A percentile compares a stretch with the other conserved stretches of the same genome.
phyloP scores from a whole-genome alignment of 352 stramenopile genomes.

The Phytophthora podocarpi region DNA sequence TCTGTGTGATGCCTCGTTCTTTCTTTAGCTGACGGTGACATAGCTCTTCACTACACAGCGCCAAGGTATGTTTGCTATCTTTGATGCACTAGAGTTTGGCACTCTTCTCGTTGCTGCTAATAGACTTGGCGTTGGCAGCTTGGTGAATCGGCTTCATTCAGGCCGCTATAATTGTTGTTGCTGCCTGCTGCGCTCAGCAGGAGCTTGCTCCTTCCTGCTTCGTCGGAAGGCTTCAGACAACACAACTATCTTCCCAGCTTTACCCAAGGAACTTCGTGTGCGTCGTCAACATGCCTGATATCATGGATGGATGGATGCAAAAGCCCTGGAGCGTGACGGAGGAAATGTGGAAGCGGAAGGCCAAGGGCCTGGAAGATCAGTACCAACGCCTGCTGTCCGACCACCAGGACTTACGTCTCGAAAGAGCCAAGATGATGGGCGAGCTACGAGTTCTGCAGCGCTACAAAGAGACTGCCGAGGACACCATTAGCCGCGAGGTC shows the following conservation, averaged over 20 bases:
- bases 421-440: constrained; percentile 70
- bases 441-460: constrained; percentile 72
- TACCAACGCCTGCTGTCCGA: constrained; percentile 70
- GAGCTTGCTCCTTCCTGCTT: constrained; percentile 4
- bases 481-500: constrained; percentile 63
- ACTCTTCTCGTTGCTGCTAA: constrained; percentile 23
- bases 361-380: constrained; percentile 68
- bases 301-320: constrained; percentile 56
- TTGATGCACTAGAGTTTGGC: constrained; percentile 15
- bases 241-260: neutral
- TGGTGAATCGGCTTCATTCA: constrained; percentile 6
- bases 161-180: constrained; percentile 37
- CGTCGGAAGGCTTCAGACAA: constrained; percentile 1
- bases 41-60: neutral
- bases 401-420: constrained; percentile 70
- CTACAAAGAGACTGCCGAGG: constrained; percentile 75
- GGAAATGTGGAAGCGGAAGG: constrained; percentile 81
- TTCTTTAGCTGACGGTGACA: constrained; percentile 35
- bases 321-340: constrained; percentile 78
- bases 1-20: constrained; percentile 16
- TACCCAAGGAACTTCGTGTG: neutral
- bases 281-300: constrained; percentile 40
- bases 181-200: constrained; percentile 23
- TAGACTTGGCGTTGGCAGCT: constrained; percentile 16
- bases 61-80: constrained; percentile 30